Evolutionary conservation across 1,139 yeast genomes (phyloP).

Genomic region (Lodderomyces parapsilosis): DNA sequence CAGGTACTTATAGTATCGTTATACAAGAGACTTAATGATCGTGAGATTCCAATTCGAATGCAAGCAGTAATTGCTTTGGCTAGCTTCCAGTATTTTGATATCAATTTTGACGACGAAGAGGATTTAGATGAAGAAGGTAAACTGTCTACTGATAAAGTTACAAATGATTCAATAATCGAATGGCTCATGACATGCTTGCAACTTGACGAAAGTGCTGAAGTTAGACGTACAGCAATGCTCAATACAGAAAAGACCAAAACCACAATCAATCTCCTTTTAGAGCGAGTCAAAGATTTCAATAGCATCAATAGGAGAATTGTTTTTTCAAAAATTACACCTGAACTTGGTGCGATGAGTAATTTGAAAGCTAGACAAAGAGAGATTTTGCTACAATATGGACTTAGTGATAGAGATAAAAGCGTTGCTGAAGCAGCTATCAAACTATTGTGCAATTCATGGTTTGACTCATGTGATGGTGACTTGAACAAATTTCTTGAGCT

Average conservation of each 20-base stretch:
- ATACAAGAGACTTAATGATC: conserved; percentile 67
- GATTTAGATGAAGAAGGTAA: conserved; percentile 21
- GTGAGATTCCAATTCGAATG: conserved; percentile 73
- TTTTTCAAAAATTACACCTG: conserved; percentile 66
- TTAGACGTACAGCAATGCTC: conserved; percentile 78
- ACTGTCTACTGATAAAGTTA: conserved; percentile 13
- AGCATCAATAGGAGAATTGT: conserved; percentile 70
- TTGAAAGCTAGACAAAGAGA: conserved; percentile 62
- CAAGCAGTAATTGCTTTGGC: conserved; percentile 84
- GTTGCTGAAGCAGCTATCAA: conserved; percentile 73
- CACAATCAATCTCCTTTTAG: conserved; percentile 64
- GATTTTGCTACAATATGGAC: conserved; percentile 74
- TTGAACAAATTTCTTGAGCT: conserved; percentile 69
- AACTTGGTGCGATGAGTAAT: conserved; percentile 64
- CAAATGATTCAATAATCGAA: conserved; percentile 36
- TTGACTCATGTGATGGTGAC: conserved; percentile 66
- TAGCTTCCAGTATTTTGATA: conserved; percentile 61
- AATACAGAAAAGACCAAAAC: conserved; percentile 57
- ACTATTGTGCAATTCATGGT: conserved; percentile 74
- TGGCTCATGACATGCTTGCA: conserved; percentile 57
- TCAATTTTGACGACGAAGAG: conserved; percentile 38
- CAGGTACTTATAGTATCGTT: conserved; percentile 62
- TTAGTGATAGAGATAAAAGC: conserved; percentile 75
- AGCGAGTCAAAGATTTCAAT: conserved; percentile 81
- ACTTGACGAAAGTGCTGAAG: conserved; percentile 85